Base-by-base conservation (phyloP, 345 rosid genomes). In the Clarkia xantiana region DNA sequence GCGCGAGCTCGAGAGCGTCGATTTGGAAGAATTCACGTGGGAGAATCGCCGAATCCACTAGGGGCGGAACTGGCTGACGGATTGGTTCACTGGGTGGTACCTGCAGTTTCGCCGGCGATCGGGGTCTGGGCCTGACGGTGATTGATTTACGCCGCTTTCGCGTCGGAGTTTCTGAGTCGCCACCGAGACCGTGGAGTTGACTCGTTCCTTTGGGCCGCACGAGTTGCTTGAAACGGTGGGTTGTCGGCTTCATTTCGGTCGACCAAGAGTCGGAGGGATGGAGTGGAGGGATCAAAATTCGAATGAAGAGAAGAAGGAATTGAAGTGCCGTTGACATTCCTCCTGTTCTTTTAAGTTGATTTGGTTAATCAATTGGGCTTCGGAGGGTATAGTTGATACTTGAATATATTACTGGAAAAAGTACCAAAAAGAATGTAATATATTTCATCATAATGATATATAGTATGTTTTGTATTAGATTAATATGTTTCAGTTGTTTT, bases 1-100 rank as follows among this genome's bases (percentile, higher is more conserved):
- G 94, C 49, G 96, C 97, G 13, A 90, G 87, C 53, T 81, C 81
- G 57, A 90, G 81, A 11, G 96, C 86, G 60, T 90, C 96, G 12
- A 86, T 56, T 45, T 77, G 89, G 58, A 76, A 90, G 76, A 81
- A 90, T 38, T 70, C 70, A n/a, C 51, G 80, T 8, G 88, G 64
- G 60, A 90, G 57, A 14, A 83, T 61, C 52, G 64, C 61, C 62
- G 56, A 63, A 38, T 66, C 59, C 14, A 40, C 76, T 14, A 61
- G 20, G 44, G 64, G 43, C 11, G 56, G 13, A 56, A 16, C 36
- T 18, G 44, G n/a, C 45, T n/a, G 47, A 11, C 22, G 19, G 13
- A 42, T 41, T n/a, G 42, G 43, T 18, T 7, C 23, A 10, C 14
- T 6, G 40, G 48, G 49, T 18, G 25, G 9, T 9, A 2, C 42